Evolutionary conservation across 2,329 filamentous ascomycete species (phyloP).

Genomic region (Talaromyces islandicus): DNA sequence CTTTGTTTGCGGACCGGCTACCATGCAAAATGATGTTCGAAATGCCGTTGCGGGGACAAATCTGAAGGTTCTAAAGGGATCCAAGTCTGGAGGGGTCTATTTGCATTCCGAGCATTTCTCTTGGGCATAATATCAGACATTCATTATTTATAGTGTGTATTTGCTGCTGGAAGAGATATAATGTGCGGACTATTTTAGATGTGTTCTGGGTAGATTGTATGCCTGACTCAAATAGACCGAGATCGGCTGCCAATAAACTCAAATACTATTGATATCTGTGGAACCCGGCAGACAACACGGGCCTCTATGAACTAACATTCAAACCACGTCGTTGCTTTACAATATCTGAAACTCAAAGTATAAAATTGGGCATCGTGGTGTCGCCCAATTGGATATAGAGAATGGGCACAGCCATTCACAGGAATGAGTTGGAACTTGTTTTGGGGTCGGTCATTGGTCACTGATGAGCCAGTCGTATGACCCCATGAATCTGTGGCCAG

Average conservation of each 20-base stretch:
- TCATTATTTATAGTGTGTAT: too few relatives aligned
- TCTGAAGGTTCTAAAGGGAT: too few relatives aligned
- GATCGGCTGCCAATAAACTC: background rate
- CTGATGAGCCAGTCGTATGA: background rate
- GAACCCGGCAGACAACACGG: background rate
- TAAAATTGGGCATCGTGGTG: background rate
- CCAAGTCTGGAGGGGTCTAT: too few relatives aligned
- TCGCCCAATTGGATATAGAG: background rate
- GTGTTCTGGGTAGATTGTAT: too few relatives aligned
- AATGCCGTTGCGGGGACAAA: too few relatives aligned
- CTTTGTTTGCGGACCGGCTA: too few relatives aligned
- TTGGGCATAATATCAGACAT: too few relatives aligned
- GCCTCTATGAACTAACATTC: background rate
- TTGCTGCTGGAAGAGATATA: too few relatives aligned
- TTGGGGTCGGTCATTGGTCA: background rate
- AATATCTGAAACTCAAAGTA: background rate
- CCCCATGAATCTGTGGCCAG: background rate
- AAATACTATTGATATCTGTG: background rate
- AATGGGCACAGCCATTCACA: background rate
- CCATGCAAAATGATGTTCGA: too few relatives aligned
- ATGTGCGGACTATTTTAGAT: too few relatives aligned
- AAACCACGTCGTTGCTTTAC: background rate
- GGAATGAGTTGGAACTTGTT: background rate
- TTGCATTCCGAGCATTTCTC: too few relatives aligned
- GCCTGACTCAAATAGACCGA: too few relatives aligned